These are phyloP conservation scores for Hericium erinaceus DNA, from an alignment of 768 basidiomycete species.

Conservation along the genomic window DNA sequence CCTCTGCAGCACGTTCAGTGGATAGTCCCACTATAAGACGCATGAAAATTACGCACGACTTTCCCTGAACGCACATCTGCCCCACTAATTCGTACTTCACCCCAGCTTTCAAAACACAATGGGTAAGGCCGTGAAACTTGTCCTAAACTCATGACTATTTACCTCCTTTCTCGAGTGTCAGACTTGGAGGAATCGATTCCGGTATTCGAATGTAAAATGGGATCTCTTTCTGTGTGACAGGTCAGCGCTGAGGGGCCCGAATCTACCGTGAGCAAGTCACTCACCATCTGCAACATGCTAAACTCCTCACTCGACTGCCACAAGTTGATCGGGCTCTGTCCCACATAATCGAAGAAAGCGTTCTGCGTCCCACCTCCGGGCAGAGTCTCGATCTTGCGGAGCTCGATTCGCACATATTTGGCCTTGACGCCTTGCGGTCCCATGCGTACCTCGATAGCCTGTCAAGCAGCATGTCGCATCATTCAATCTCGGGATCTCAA, in stretches of 20 bases:
- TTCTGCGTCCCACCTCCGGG: constrained; percentile 60
- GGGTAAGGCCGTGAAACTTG: not conserved
- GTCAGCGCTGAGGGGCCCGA: not conserved
- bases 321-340: constrained; percentile 70
- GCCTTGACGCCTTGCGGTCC: constrained; percentile 73
- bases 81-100: constrained; percentile 89
- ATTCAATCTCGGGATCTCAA: not conserved
- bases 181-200: constrained; percentile 82
- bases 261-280: constrained; percentile 5
- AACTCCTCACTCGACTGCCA: constrained; percentile 81
- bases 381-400: constrained; percentile 82
- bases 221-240: constrained; percentile 59
- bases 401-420: constrained; percentile 86
- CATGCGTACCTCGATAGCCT: constrained; percentile 83
- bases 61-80: constrained; percentile 77
- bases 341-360: constrained; percentile 73
- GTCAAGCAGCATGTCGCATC: constrained; percentile 3
- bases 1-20: constrained; percentile 37
- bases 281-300: constrained; percentile 55
- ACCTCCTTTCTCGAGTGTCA: constrained; percentile 73
- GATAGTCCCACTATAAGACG: not conserved
- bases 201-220: constrained; percentile 89
- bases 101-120: constrained; percentile 41
- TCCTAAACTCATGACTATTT: constrained; percentile 11
- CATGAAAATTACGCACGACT: constrained; percentile 44